These are phyloP conservation scores for Mycena alexandri DNA, from an alignment of 768 basidiomycete genomes.

Conservation along the genomic window DNA sequence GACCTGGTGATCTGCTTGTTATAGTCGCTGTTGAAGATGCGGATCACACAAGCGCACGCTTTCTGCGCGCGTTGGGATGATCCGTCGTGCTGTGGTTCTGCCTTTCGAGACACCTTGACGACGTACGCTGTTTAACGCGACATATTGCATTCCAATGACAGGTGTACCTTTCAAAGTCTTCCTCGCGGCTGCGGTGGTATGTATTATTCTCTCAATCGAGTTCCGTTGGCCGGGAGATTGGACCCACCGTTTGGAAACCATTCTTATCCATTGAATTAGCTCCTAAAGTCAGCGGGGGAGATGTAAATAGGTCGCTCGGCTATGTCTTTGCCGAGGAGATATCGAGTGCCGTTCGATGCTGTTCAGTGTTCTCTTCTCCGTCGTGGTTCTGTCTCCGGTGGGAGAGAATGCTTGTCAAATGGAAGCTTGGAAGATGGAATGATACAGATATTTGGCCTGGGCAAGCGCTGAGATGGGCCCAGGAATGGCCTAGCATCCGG, in stretches of 20 bases:
- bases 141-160: constrained; percentile 16
- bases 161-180: not conserved
- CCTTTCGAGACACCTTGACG: not conserved
- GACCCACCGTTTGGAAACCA: not conserved
- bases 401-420: not conserved
- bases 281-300: not conserved
- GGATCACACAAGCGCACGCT: no score
- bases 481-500: constrained; percentile 17
- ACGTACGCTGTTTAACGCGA: not conserved
- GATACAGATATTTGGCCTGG: constrained; percentile 2
- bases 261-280: constrained; percentile 16
- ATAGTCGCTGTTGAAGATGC: no score
- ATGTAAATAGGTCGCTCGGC: constrained; percentile 7
- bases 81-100: constrained; percentile 6
- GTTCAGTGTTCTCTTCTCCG: not conserved
- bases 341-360: no score
- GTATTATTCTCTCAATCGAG: not conserved
- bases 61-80: constrained; percentile 17
- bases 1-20: no score
- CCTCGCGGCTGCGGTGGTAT: not conserved
- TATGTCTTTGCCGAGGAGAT: constrained; percentile 20
- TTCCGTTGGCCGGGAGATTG: not conserved
- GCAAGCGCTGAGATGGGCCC: constrained; percentile 1
- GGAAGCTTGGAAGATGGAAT: not conserved
- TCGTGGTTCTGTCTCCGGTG: not conserved